Evolutionary conservation across 805 yeast species (phyloP).

Genomic region (Citeromyces matritensis): DNA sequence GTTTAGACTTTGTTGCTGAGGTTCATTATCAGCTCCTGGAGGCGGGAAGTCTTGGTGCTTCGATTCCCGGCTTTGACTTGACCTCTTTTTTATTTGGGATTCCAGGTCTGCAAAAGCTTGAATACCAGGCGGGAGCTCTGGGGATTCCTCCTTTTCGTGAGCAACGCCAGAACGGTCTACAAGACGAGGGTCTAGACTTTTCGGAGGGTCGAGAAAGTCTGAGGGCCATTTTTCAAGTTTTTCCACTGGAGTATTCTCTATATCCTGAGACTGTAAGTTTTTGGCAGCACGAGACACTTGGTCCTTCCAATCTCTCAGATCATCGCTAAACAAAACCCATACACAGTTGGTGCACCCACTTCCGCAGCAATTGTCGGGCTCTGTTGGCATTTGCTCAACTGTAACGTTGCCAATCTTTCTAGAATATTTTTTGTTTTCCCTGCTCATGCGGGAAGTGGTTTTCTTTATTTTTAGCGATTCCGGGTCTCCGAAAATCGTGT

Average conservation of each 20-base stretch:
- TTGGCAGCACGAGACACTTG: conserved; percentile 42
- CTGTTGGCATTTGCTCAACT: conserved; percentile 75
- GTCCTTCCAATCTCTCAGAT: conserved; percentile 66
- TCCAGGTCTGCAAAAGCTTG: conserved; percentile 79
- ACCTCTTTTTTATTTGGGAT: conserved; percentile 35
- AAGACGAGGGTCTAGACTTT: conserved; percentile 21
- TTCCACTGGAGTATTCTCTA: too few relatives aligned
- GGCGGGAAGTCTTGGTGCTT: too few relatives aligned
- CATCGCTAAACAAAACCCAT: conserved; percentile 89
- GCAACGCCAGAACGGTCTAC: conserved; percentile 21
- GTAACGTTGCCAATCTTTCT: conserved; percentile 42
- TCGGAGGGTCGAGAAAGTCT: conserved; percentile 44
- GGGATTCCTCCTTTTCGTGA: conserved; percentile 13
- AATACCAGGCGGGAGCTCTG: conserved; percentile 60
- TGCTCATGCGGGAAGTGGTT: too few relatives aligned
- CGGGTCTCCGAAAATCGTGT: conserved; percentile 14
- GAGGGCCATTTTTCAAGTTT: conserved; percentile 56
- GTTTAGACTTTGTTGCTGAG: too few relatives aligned
- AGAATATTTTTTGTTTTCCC: too few relatives aligned
- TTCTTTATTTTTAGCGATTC: too few relatives aligned
- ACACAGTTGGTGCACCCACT: conserved; percentile 95
- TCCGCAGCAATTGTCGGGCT: conserved; percentile 96
- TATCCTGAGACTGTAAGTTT: conserved; percentile 17
- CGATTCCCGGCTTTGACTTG: too few relatives aligned
- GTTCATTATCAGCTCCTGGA: too few relatives aligned